Evolutionary conservation across 352 stramenopile species (phyloP).

Genomic region (Globisporangium cylindrosporum): DNA sequence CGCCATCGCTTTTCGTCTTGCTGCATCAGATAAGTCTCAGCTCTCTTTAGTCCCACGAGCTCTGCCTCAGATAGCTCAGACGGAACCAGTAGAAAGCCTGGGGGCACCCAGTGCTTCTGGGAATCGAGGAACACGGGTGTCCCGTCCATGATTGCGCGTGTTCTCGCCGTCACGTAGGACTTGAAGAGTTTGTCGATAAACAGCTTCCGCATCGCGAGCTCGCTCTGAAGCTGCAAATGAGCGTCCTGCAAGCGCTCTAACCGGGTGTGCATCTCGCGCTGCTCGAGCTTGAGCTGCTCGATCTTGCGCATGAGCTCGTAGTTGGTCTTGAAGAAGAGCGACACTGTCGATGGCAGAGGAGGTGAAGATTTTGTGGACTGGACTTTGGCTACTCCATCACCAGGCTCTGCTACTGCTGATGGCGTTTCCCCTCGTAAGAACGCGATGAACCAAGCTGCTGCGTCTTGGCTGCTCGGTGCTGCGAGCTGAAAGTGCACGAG

Average conservation of each 20-base stretch:
- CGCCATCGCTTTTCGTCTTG: constrained; percentile 58
- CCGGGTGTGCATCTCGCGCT: constrained; percentile 36
- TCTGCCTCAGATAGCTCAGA: constrained; percentile 26
- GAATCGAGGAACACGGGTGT: constrained; percentile 51
- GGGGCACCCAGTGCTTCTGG: constrained; percentile 67
- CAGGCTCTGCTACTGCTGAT: not conserved
- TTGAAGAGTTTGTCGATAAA: constrained; percentile 57
- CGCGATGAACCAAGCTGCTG: constrained; percentile 44
- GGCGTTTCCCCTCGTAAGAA: constrained; percentile 23
- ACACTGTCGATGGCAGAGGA: not conserved
- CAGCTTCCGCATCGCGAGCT: constrained; percentile 39
- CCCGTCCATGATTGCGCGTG: constrained; percentile 64
- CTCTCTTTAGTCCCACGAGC: constrained; percentile 43
- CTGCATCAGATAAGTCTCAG: constrained; percentile 65
- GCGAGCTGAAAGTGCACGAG: constrained; percentile 45
- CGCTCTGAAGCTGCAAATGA: constrained; percentile 25
- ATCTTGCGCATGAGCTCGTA: constrained; percentile 58
- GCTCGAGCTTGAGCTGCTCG: constrained; percentile 40
- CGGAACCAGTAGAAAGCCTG: constrained; percentile 33
- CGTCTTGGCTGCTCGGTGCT: constrained; percentile 25
- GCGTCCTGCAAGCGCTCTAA: constrained; percentile 28
- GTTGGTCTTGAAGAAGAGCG: constrained; percentile 56
- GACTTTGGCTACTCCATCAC: too few relatives aligned
- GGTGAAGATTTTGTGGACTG: not conserved
- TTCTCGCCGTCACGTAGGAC: constrained; percentile 50